Conservation (phyloP, 2,329 filamentous ascomycete genomes). For the Sporothrix brasiliensis region DNA sequence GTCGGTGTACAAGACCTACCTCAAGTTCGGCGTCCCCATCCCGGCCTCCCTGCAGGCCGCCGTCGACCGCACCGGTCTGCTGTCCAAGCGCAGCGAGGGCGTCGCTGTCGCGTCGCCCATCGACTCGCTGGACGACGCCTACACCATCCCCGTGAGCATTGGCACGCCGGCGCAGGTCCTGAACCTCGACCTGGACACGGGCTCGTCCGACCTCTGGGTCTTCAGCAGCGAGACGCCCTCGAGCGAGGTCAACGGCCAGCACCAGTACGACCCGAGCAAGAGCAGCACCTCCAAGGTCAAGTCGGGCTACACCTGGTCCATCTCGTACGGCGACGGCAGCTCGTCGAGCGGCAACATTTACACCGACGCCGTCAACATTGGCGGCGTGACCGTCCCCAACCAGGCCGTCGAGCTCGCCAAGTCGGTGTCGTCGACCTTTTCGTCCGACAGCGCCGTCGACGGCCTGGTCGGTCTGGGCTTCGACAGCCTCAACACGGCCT, state of each 20-base stretch:
- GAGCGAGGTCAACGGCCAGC: slow-evolving; percentile 39
- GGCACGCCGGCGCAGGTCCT: slow-evolving; percentile 44
- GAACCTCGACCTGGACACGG: slow-evolving; percentile 43
- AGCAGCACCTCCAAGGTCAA: slow-evolving; percentile 40
- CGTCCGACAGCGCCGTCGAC: slow-evolving; percentile 35
- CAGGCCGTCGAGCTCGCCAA: slow-evolving; percentile 43
- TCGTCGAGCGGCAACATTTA: slow-evolving; percentile 43
- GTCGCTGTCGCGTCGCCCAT: slow-evolving; percentile 50
- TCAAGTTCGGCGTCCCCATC: slow-evolving; percentile 46
- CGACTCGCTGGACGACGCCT: slow-evolving; percentile 51
- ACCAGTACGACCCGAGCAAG: slow-evolving; percentile 40
- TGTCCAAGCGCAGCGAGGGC: slow-evolving; percentile 35
- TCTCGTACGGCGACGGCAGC: slow-evolving; percentile 44
- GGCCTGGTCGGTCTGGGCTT: slow-evolving; percentile 41
- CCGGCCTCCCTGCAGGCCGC: slow-evolving; percentile 43
- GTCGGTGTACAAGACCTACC: slow-evolving; percentile 47
- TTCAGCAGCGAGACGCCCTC: slow-evolving; percentile 41
- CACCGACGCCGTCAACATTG: slow-evolving; percentile 41
- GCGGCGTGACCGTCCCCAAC: slow-evolving; percentile 39
- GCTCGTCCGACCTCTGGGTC: slow-evolving; percentile 45
- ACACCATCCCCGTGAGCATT: slow-evolving; percentile 45
- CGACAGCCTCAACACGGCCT: slow-evolving; percentile 41
- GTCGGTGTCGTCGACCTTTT: slow-evolving; percentile 39
- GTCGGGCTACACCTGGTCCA: slow-evolving; percentile 40
- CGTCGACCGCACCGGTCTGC: slow-evolving; percentile 38